Percentiles rank a stretch among this genome's conserved stretches.
Evolutionary conservation across 2,329 filamentous ascomycete species (phyloP).

Genomic region (Colletotrichum scovillei): DNA sequence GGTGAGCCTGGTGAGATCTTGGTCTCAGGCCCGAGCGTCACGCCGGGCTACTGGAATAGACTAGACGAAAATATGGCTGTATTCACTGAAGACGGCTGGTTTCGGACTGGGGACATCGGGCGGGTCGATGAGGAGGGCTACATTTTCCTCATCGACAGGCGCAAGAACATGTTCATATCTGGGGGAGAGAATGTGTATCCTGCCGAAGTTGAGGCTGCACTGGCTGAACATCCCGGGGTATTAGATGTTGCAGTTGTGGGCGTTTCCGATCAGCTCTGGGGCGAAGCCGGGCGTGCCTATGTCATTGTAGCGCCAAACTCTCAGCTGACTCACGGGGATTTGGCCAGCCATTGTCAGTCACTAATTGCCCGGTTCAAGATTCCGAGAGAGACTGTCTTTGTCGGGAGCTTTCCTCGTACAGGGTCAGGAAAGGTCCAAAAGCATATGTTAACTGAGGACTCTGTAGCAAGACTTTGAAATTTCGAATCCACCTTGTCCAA

Average conservation of each 20-base stretch:
- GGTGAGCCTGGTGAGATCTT: conserved; percentile 27
- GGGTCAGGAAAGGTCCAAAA: conserved; percentile 29
- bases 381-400: conserved; percentile 19
- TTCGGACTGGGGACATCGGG: conserved; percentile 33
- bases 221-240: conserved; percentile 20
- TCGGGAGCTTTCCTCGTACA: conserved; percentile 13
- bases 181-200: conserved; percentile 33
- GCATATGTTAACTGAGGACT: conserved; percentile 10
- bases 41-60: conserved; percentile 26
- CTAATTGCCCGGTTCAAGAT: conserved; percentile 25
- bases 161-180: conserved; percentile 33
- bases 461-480: conserved; percentile 10
- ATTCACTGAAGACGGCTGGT: conserved; percentile 33
- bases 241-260: conserved; percentile 20
- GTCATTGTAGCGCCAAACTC: not conserved
- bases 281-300: conserved; percentile 28
- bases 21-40: conserved; percentile 20
- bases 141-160: conserved; percentile 21
- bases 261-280: conserved; percentile 21
- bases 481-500: no score
- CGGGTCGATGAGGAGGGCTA: conserved; percentile 24
- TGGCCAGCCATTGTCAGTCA: conserved; percentile 7
- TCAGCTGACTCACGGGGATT: not conserved
- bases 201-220: conserved; percentile 20
- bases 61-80: conserved; percentile 7